Percentiles rank a stretch among this genome's conserved stretches.
Evolutionary conservation across 352 stramenopile species (phyloP).

Genomic region (Pythium pyrilobum): DNA sequence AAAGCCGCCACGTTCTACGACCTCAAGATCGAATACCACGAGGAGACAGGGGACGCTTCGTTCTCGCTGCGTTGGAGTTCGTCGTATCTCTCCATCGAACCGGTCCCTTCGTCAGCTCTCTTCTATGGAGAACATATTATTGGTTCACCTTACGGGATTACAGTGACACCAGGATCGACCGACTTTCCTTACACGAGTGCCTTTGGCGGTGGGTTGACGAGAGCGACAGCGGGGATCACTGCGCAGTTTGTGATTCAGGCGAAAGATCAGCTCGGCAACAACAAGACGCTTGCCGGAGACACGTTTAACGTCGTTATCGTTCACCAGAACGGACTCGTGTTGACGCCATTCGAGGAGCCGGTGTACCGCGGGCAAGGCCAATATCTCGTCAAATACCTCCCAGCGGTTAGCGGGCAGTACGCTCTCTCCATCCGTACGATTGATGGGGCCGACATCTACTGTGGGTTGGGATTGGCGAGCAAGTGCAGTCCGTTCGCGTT

Average conservation of each 20-base stretch:
- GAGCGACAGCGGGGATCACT: constrained; percentile 76
- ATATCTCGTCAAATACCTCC: constrained; percentile 90
- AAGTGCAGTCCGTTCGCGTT: constrained; percentile 95
- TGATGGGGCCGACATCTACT: constrained; percentile 94
- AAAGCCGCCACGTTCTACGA: constrained; percentile 85
- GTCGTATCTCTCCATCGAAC: constrained; percentile 79
- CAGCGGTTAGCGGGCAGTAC: constrained; percentile 83
- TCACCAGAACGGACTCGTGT: constrained; percentile 27
- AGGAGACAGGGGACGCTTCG: constrained; percentile 87
- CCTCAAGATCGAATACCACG: constrained; percentile 93
- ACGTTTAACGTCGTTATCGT: constrained; percentile 69
- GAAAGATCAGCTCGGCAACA: constrained; percentile 91
- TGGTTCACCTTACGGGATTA: constrained; percentile 89
- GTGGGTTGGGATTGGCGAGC: constrained; percentile 78
- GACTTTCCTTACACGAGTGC: constrained; percentile 95
- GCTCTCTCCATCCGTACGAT: constrained; percentile 87
- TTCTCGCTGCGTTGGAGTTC: constrained; percentile 91
- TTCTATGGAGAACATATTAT: constrained; percentile 91
- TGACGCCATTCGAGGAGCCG: constrained; percentile 64
- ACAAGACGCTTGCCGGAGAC: constrained; percentile 81
- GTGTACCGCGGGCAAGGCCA: constrained; percentile 89
- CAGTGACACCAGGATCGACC: constrained; percentile 88
- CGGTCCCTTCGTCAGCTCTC: constrained; percentile 76
- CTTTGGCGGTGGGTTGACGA: constrained; percentile 68
- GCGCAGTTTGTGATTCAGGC: constrained; percentile 93